phyloP scores from a whole-genome alignment of 108 stramenopile genomes.

The Pseudonitzschia multistriata region DNA sequence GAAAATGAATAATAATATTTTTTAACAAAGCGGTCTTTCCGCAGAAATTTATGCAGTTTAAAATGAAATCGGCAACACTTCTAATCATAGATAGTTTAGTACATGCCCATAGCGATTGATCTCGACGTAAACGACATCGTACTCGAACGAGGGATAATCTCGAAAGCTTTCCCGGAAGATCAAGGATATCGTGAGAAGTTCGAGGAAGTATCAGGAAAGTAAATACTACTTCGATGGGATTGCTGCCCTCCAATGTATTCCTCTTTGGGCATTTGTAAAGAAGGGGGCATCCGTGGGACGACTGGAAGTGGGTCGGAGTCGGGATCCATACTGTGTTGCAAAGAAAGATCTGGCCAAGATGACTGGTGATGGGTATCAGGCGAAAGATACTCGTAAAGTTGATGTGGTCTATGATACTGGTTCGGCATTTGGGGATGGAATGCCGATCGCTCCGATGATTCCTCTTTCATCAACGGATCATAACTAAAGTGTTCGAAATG shows the following conservation, averaged over 20 bases:
- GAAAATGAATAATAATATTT: constrained; percentile 32
- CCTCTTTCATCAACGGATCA: constrained; percentile 6
- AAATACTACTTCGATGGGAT: background rate
- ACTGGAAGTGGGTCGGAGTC: constrained; percentile 23
- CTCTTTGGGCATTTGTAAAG: constrained; percentile 12
- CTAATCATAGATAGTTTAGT: too few species aligned
- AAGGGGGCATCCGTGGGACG: constrained; percentile 9
- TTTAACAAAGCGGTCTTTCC: too few species aligned
- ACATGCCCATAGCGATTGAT: too few species aligned
- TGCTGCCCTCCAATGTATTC: constrained; percentile 3
- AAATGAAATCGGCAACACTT: too few species aligned
- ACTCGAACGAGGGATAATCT: background rate
- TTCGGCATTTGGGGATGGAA: constrained; percentile 5
- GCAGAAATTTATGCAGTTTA: too few species aligned
- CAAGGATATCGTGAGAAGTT: constrained; percentile 15
- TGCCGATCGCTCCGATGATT: constrained; percentile 3
- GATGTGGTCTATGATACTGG: constrained; percentile 15
- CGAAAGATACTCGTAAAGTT: constrained; percentile 11
- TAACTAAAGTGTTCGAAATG: constrained; percentile 6
- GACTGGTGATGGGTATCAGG: background rate
- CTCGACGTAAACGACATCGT: background rate
- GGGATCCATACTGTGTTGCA: constrained; percentile 15
- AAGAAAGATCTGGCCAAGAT: constrained; percentile 4
- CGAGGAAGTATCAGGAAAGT: background rate
- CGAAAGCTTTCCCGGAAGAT: background rate